Evolutionary conservation across 2,329 filamentous ascomycete genomes (phyloP).

Genomic region (Phoma sp.): DNA sequence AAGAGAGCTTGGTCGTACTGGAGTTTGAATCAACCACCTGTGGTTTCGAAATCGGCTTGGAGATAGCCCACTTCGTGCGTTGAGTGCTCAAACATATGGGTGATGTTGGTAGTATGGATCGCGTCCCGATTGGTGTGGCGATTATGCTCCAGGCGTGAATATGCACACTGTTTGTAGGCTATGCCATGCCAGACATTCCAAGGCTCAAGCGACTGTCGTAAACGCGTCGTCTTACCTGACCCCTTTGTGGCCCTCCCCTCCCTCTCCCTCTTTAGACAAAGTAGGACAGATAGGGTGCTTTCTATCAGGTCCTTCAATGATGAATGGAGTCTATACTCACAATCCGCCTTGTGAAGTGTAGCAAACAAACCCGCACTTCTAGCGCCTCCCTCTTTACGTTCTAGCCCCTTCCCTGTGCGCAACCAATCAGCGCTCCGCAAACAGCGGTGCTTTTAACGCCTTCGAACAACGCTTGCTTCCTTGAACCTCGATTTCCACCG

Average conservation of each 20-base stretch:
- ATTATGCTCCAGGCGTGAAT: too few species aligned
- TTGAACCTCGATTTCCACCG: slow-evolving; percentile 12
- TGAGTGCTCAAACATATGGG: not conserved
- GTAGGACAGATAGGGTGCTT: too few species aligned
- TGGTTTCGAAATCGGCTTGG: too few species aligned
- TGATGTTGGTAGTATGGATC: not conserved
- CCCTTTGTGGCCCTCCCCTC: too few species aligned
- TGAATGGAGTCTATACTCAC: not conserved
- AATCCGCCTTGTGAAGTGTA: not conserved
- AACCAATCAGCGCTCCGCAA: slow-evolving; percentile 7
- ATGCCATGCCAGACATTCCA: too few species aligned
- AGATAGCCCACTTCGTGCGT: not conserved
- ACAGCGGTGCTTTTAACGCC: slow-evolving; percentile 19
- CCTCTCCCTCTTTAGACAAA: too few species aligned
- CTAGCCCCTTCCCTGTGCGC: slow-evolving; percentile 2
- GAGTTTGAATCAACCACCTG: too few species aligned
- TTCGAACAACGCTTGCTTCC: slow-evolving; percentile 13
- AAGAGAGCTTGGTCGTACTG: too few species aligned
- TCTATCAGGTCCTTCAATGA: not conserved
- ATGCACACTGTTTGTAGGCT: too few species aligned
- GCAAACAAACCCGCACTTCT: not conserved
- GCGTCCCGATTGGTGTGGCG: not conserved
- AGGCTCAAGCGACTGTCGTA: too few species aligned
- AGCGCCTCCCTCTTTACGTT: slow-evolving; percentile 1
- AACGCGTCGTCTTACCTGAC: too few species aligned